Evolutionary conservation across 164 flowering plant genomes (phyloP), one percentile per base, ranked within the genome.

Genomic region (Aristolochia contorta): DNA sequence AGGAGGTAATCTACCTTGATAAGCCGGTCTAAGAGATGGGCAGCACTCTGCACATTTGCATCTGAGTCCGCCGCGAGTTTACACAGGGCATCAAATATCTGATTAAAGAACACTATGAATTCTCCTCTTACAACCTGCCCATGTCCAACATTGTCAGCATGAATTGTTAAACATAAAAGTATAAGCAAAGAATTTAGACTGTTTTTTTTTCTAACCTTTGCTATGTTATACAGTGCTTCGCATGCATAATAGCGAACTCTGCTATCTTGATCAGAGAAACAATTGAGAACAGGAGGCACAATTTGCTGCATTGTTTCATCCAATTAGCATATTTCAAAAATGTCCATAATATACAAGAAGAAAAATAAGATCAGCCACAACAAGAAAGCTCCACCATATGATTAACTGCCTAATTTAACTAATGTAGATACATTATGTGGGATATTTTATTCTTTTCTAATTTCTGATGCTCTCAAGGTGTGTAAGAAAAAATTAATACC

Each of bases 231-330:
- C 37, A 93, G 74, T 54, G 99, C 97, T 80, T 93, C 99, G 78
- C 99, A 93, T 56, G 99, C 99, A 85, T 88, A 90, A 69, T 93
- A 93, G 23, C 97, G 92, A 73, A 93, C 99, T 77, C 95, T 83
- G 76, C 97, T 84, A 74, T 93, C 99, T 82, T 86, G 92, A 61
- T 93, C 96, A 67, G 84, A 71, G 59, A 93, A 93, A 51, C 96
- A 90, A 72, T 74, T 68, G 37, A 93, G 81, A 60, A 93, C 99
- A n/a, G 97, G 97, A 32, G 86, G 92, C 48, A 93, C 89, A 72
- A 93, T 90, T 86, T 86, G 90, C 97, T 93, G 82, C 48, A 20
- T 71, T 18, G 43, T 37, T 37, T 10, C 4, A 55, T 16, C 12
- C 57, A 75, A 25, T 33, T 60, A 61, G 69, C 56, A 15, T 33